Conservation (phyloP, 352 stramenopile genomes). For the Pythium monospermum region DNA sequence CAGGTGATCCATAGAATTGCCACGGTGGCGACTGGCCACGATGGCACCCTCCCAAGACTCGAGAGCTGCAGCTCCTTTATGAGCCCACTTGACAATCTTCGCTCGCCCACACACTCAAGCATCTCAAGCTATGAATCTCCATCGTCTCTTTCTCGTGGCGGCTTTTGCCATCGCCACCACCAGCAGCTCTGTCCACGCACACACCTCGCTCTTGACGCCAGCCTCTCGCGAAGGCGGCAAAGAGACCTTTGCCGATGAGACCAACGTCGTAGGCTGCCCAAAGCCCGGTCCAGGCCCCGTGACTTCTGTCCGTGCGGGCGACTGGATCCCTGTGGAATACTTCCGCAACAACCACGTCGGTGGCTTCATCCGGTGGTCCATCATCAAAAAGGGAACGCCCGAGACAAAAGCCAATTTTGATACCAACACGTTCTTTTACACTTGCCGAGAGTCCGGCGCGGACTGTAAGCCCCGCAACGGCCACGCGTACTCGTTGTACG, state of each 20-base stretch:
- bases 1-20: too few species aligned
- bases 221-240: neutral
- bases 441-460: slow-evolving; percentile 22
- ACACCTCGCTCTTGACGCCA: neutral
- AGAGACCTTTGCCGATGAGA: neutral
- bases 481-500: slow-evolving; percentile 3
- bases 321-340: slow-evolving; percentile 24
- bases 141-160: too few species aligned
- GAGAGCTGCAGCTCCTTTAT: too few species aligned
- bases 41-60: too few species aligned
- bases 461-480: slow-evolving; percentile 9
- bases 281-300: neutral
- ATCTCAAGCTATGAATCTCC: too few species aligned
- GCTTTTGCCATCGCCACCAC: too few species aligned
- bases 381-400: slow-evolving; percentile 14
- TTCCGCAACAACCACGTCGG: slow-evolving; percentile 31
- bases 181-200: too few species aligned
- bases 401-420: slow-evolving; percentile 24
- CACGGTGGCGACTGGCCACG: too few species aligned
- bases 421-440: slow-evolving; percentile 25
- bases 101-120: too few species aligned
- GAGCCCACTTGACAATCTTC: too few species aligned
- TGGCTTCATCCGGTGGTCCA: slow-evolving; percentile 27
- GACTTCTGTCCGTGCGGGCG: slow-evolving; percentile 12
- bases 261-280: slow-evolving; percentile 6